phyloP scores from a whole-genome alignment of 306 rosid genomes.

The Urtica urens region DNA sequence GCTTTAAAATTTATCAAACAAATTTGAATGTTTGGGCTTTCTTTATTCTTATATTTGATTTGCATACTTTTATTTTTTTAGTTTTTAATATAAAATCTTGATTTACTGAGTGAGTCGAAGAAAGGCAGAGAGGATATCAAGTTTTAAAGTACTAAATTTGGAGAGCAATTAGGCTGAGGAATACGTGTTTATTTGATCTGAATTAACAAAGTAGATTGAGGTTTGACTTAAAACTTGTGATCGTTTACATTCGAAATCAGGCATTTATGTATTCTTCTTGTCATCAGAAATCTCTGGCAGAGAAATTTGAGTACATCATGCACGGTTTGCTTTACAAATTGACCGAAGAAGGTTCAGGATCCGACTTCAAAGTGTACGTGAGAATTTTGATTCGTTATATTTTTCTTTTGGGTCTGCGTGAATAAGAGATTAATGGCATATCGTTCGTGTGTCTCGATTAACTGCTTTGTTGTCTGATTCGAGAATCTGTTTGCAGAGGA shows the following conservation, averaged over 20 bases:
- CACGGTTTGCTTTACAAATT: slow-evolving; percentile 64
- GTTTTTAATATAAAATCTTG: too few relatives aligned
- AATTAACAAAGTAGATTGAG: too few relatives aligned
- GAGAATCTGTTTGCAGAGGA: slow-evolving; percentile 53
- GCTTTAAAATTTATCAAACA: too few relatives aligned
- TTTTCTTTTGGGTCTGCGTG: slow-evolving; percentile 3
- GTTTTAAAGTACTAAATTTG: too few relatives aligned
- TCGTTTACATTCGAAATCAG: neutral
- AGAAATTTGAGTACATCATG: slow-evolving; percentile 90
- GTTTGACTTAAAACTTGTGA: too few relatives aligned
- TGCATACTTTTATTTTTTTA: too few relatives aligned
- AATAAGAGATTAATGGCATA: neutral
- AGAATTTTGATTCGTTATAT: neutral
- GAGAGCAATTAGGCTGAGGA: too few relatives aligned
- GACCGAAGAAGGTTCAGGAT: slow-evolving; percentile 28
- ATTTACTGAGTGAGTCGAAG: too few relatives aligned
- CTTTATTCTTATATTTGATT: too few relatives aligned
- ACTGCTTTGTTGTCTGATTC: slow-evolving; percentile 9
- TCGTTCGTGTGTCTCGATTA: neutral
- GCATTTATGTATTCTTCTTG: slow-evolving; percentile 13
- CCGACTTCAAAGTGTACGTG: slow-evolving; percentile 54
- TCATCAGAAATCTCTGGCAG: slow-evolving; percentile 60
- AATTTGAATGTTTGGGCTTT: too few relatives aligned
- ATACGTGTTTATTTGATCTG: too few relatives aligned
- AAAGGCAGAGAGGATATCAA: too few relatives aligned